Evolutionary conservation across 345 rosid species (phyloP).

Genomic region (Boechera retrofracta): DNA sequence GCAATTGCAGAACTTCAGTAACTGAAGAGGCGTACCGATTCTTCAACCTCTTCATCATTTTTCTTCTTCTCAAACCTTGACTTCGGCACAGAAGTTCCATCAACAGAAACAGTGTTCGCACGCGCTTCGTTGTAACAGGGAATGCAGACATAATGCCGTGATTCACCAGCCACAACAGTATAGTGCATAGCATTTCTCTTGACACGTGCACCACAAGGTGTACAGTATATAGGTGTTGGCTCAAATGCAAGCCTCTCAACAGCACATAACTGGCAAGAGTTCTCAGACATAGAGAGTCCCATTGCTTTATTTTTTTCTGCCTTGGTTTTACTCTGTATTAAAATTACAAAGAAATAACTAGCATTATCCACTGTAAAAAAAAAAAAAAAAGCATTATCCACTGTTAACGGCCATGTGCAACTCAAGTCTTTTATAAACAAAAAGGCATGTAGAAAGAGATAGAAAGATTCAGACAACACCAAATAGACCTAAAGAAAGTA

Average conservation of each 20-base stretch:
- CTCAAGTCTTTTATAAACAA: not conserved
- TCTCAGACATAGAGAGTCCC: slow-evolving; percentile 97
- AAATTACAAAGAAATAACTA: slow-evolving; percentile 33
- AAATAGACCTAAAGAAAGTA: slow-evolving; percentile 19
- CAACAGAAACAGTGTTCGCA: slow-evolving; percentile 71
- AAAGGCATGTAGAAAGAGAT: slow-evolving; percentile 19
- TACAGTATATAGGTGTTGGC: slow-evolving; percentile 96
- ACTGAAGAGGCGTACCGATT: slow-evolving; percentile 71
- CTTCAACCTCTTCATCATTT: slow-evolving; percentile 98
- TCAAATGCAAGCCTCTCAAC: slow-evolving; percentile 99
- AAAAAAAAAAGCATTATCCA: not conserved
- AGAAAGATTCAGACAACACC: slow-evolving; percentile 18
- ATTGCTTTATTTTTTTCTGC: slow-evolving; percentile 96
- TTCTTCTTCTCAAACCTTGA: slow-evolving; percentile 94
- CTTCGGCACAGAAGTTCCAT: slow-evolving; percentile 73
- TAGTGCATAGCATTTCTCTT: slow-evolving; percentile 97
- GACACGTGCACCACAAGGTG: slow-evolving; percentile 94
- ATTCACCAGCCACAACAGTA: slow-evolving; percentile 87
- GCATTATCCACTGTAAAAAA: slow-evolving; percentile 12
- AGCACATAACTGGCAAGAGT: slow-evolving; percentile 97
- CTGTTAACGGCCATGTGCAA: slow-evolving; percentile 17
- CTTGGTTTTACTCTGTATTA: slow-evolving; percentile 87
- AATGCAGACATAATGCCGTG: slow-evolving; percentile 90
- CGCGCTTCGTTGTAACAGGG: slow-evolving; percentile 96
- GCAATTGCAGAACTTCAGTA: slow-evolving; percentile 3